A percentile compares a stretch with the other conserved stretches of the same genome.
phyloP scores from a whole-genome alignment of 2,329 filamentous ascomycete species.

The Fusarium humuli region DNA sequence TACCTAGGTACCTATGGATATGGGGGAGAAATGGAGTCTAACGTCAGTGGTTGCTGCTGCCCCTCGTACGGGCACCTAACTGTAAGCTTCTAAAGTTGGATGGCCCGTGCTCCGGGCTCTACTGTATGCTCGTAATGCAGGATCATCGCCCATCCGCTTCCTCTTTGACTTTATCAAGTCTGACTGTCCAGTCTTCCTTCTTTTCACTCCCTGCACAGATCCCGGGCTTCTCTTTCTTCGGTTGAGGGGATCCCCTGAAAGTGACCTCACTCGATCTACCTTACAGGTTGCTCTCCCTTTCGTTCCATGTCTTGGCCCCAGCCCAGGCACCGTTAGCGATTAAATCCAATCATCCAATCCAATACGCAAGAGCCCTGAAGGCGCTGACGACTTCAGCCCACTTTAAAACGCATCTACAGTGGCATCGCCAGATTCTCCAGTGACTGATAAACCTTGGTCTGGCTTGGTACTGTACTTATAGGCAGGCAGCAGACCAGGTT shows the following conservation, averaged over 20 bases:
- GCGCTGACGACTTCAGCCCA: conserved; percentile 39
- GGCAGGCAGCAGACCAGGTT: conserved; percentile 1
- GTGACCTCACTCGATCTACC: conserved; percentile 27
- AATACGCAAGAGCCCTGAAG: conserved; percentile 23
- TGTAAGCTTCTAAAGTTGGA: conserved; percentile 31
- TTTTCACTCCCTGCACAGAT: conserved; percentile 5
- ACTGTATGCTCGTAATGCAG: conserved; percentile 15
- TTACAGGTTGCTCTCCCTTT: background rate
- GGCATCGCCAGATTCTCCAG: conserved; percentile 33
- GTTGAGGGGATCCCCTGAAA: conserved; percentile 19
- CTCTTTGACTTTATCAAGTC: conserved; percentile 16
- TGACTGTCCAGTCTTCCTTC: conserved; percentile 1
- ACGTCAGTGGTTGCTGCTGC: conserved; percentile 43
- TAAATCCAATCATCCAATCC: conserved; percentile 4
- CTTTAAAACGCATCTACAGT: conserved; percentile 37
- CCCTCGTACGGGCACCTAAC: conserved; percentile 17
- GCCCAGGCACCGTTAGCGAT: conserved; percentile 28
- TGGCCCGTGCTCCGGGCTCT: conserved; percentile 38
- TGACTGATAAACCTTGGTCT: conserved; percentile 13
- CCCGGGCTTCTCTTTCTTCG: conserved; percentile 10
- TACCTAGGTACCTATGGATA: background rate
- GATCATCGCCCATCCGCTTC: conserved; percentile 28
- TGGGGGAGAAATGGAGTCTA: conserved; percentile 9
- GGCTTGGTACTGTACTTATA: conserved; percentile 11
- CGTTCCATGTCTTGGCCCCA: conserved; percentile 24